These are phyloP conservation scores for Kwoniella bestiolae DNA, from an alignment of 768 basidiomycete genomes.

Conservation along the genomic window DNA sequence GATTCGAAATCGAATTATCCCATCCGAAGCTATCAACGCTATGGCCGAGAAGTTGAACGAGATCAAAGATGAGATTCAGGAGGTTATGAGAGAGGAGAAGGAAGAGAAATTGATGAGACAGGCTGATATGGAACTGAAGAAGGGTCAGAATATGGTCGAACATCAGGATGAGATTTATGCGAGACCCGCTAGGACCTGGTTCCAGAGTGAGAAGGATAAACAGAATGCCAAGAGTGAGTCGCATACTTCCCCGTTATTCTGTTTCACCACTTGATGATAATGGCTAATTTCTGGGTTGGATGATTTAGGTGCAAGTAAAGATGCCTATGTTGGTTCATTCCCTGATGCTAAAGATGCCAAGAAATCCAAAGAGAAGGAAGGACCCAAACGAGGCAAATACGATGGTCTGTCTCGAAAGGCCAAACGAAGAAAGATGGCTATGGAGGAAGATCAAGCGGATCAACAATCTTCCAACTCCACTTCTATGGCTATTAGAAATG, in stretches of 20 bases:
- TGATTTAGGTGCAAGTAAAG: slow-evolving; percentile 71
- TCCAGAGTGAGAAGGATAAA: slow-evolving; percentile 87
- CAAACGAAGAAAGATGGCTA: slow-evolving; percentile 84
- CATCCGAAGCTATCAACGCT: slow-evolving; percentile 71
- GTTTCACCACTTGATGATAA: neutral
- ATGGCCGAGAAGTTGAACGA: slow-evolving; percentile 72
- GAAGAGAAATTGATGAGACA: slow-evolving; percentile 91
- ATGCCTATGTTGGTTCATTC: slow-evolving; percentile 69
- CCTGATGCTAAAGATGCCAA: slow-evolving; percentile 40
- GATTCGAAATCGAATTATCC: slow-evolving; percentile 85
- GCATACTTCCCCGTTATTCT: no score
- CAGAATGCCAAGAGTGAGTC: slow-evolving; percentile 73
- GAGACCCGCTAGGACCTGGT: slow-evolving; percentile 97
- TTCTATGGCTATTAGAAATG: slow-evolving; percentile 78
- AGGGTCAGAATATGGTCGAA: slow-evolving; percentile 93
- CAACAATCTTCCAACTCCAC: slow-evolving; percentile 65
- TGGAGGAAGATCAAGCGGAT: slow-evolving; percentile 70
- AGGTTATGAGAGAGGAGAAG: slow-evolving; percentile 84
- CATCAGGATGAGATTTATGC: slow-evolving; percentile 90
- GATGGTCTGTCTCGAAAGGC: slow-evolving; percentile 79
- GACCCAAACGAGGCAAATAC: slow-evolving; percentile 57
- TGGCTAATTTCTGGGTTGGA: neutral
- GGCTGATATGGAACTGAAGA: slow-evolving; percentile 94
- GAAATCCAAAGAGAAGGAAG: slow-evolving; percentile 51
- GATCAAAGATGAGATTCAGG: slow-evolving; percentile 76